Evolutionary conservation across 768 basidiomycete species (phyloP), one percentile per base, ranked within the genome.

Genomic region (Epithele typhae): DNA sequence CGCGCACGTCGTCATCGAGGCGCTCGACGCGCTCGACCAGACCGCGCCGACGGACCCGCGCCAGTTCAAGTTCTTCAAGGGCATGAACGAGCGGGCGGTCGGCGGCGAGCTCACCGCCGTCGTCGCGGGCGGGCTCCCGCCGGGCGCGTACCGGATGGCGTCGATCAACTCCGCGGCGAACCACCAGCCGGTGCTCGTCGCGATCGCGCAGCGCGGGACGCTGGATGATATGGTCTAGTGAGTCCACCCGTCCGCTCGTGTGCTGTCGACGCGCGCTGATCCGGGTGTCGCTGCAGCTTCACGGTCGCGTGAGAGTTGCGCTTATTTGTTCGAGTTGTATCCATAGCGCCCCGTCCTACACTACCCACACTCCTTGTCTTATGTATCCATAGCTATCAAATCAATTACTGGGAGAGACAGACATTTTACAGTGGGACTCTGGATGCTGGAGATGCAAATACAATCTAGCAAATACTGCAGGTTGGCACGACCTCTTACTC

Each of bases 1-100:
- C 65, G 68, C 70, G 15, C 84, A 87, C 56, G 63, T 84, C 55
- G 80, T 81, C 35, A 67, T 86, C 44, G 75, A 85, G 63, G 46
- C 61, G 42, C 65, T 87, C 46, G 49, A 58, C 14, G 67, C 73
- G 11, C 63, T 84, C 44, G 64, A 64, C 30, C 69, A 77, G 52
- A 77, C 80, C 11, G 67, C 61, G 1, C 70, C 77, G 1, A 70
- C 69, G 12, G 62, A 83, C 61, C 73, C 78, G 14, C 67, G 56
- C 22, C 60, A 66, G 38, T 84, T 84, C 46, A 73, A 73, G 10
- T 84, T 78, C 64, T 85, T 84, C 72, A 73, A 69, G 59, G 72
- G 71, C 32, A 49, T 84, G 55, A 81, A 78, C 58, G 56, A 48
- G 9, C 67, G 68, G 1, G 71, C 77, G 12, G 63, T 62, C 25